These are phyloP conservation scores for Coleophoma cylindrospora DNA, from an alignment of 2,329 filamentous ascomycete species.

Conservation along the genomic window DNA sequence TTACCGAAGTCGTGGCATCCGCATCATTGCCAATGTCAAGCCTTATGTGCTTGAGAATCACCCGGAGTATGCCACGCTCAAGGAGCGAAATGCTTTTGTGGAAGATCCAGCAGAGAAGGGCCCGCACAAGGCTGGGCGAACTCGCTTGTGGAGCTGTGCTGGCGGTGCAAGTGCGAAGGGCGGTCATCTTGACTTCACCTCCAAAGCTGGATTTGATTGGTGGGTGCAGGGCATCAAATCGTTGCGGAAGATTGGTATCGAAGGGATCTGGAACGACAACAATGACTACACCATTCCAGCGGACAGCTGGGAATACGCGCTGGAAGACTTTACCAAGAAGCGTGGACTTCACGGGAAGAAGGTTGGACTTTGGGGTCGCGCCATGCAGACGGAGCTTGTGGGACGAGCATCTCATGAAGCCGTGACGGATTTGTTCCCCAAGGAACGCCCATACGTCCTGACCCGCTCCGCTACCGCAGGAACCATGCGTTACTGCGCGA, in stretches of 20 bases:
- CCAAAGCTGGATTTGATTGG: constrained; percentile 60
- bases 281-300: constrained; percentile 67
- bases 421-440: constrained; percentile 50
- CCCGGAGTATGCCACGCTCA: constrained; percentile 59
- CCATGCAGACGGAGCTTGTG: constrained; percentile 66
- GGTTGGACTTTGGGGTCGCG: constrained; percentile 65
- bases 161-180: constrained; percentile 66
- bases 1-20: constrained; percentile 59
- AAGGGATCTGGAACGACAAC: constrained; percentile 77
- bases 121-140: constrained; percentile 40
- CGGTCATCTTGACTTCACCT: constrained; percentile 70
- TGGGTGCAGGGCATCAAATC: constrained; percentile 65
- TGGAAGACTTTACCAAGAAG: constrained; percentile 36
- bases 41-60: constrained; percentile 65
- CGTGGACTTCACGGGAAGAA: constrained; percentile 33
- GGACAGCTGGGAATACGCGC: constrained; percentile 59
- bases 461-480: constrained; percentile 67
- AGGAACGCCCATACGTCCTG: constrained; percentile 60
- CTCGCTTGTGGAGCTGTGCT: constrained; percentile 67
- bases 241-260: constrained; percentile 59
- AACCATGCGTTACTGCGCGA: constrained; percentile 65
- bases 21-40: constrained; percentile 68
- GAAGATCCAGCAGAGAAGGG: constrained; percentile 45
- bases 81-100: constrained; percentile 57
- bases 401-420: constrained; percentile 67